Evolutionary conservation across 352 stramenopile species (phyloP), one percentile per base, ranked within the genome.

Genomic region (Phytophthora pluvialis): DNA sequence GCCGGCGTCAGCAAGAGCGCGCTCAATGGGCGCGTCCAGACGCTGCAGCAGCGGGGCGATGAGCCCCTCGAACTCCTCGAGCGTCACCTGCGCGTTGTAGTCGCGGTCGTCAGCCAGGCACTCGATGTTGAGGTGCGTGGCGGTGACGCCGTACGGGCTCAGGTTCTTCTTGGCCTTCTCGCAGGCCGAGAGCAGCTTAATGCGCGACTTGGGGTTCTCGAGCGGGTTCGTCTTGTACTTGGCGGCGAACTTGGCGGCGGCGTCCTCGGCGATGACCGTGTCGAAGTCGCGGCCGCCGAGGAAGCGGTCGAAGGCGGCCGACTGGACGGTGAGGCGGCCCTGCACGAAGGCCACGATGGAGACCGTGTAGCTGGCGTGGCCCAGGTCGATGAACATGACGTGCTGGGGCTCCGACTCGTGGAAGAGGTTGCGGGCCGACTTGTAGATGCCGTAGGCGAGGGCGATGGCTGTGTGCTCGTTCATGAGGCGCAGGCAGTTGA

Each of bases 151-250:
- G 65, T 98, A 83, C 1, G 98, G 97, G 57, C 84, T 98, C 11
- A 99, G 80, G 60, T 98, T 99, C 85, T 99, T 99, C 86, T 99
- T 99, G 38, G 97, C 90, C 83, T 99, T 99, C 78, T 99, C 97
- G n/a, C 96, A 98, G 4, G 96, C 97, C 26, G 86, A 94, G 12
- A 99, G 80, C 35, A 99, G 80, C 86, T 99, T 99, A 55, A 99
- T 86, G 71, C 97, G 86, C 36, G 97, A 78, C 76, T 99, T 99
- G 38, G 88, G 73, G 64, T 96, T 93, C 4, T 85, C 84, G 32
- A 97, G 81, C 28, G 94, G 83, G 64, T 99, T 91, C 26, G 90
- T 94, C 65, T 97, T 97, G 83, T 98, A 97, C 83, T 99, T 99
- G 33, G 90, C 93, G 38, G 98, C 80, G 72, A 99, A 99, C 63